These are phyloP conservation scores for Cladobotryum mycophilum DNA, from an alignment of 2,329 filamentous ascomycete species.

Conservation along the genomic window DNA sequence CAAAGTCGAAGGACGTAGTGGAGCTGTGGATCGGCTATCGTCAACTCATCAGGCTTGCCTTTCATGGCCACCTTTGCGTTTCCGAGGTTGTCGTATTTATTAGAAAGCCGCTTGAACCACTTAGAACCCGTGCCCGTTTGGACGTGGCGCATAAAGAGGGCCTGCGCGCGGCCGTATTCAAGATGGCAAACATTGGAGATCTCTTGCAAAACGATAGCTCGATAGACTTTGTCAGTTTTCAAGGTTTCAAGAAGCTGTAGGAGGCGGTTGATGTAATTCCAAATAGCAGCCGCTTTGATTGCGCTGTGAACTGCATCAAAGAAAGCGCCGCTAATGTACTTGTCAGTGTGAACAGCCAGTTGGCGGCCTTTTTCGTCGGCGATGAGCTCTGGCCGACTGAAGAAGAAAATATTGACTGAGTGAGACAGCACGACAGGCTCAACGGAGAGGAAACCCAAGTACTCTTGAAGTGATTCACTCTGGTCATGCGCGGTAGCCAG, in stretches of 20 bases:
- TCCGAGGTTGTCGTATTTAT: slow-evolving; percentile 27
- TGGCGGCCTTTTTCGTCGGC: slow-evolving; percentile 38
- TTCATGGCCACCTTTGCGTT: slow-evolving; percentile 35
- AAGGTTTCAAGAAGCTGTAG: slow-evolving; percentile 26
- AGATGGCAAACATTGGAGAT: slow-evolving; percentile 38
- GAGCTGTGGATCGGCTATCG: slow-evolving; percentile 32
- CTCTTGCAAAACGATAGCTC: slow-evolving; percentile 37
- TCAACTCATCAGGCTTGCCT: slow-evolving; percentile 33
- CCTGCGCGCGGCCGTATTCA: slow-evolving; percentile 34
- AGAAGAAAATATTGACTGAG: slow-evolving; percentile 32
- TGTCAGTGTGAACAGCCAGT: slow-evolving; percentile 32
- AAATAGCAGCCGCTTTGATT: slow-evolving; percentile 31
- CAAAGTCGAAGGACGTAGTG: slow-evolving; percentile 41
- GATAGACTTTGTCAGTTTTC: slow-evolving; percentile 24
- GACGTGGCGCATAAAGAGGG: slow-evolving; percentile 34
- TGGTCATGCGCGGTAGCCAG: slow-evolving; percentile 27
- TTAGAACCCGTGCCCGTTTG: slow-evolving; percentile 29
- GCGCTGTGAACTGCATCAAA: slow-evolving; percentile 35
- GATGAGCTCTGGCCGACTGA: slow-evolving; percentile 35
- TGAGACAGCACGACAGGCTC: slow-evolving; percentile 28
- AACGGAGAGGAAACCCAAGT: slow-evolving; percentile 26
- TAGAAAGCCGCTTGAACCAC: slow-evolving; percentile 36
- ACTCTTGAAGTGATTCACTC: slow-evolving; percentile 26
- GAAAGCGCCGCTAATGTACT: slow-evolving; percentile 34
- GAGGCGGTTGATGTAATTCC: slow-evolving; percentile 34